Percentiles rank a stretch among this genome's conserved stretches.
phyloP scores from a whole-genome alignment of 345 rosid genomes.

The Eutrema heterophyllum region DNA sequence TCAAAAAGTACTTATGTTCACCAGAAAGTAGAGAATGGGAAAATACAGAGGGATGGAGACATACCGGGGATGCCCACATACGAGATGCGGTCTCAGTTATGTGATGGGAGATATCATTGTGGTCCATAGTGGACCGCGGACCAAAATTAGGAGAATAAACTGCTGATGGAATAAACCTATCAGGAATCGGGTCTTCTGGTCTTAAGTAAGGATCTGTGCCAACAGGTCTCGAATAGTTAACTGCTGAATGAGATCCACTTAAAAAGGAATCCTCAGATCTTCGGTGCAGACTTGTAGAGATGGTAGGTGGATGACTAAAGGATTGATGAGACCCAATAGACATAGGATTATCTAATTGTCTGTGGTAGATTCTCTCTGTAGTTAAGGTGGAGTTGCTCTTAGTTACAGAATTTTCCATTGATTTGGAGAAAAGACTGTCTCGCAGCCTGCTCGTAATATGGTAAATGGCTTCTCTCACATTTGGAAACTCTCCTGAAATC shows the following conservation, averaged over 20 bases:
- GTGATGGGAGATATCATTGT: conserved; percentile 42
- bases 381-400: conserved; percentile 39
- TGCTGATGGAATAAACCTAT: conserved; percentile 29
- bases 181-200: conserved; percentile 20
- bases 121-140: conserved; percentile 41
- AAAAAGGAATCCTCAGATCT: conserved; percentile 30
- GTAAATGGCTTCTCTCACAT: conserved; percentile 75
- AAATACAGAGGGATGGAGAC: conserved; percentile 21
- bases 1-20: conserved; percentile 5
- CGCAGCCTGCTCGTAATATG: conserved; percentile 76
- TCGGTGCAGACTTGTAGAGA: conserved; percentile 21
- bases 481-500: conserved; percentile 73
- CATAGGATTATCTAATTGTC: conserved; percentile 18
- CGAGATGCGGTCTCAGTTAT: conserved; percentile 48
- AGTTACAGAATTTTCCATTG: conserved; percentile 32
- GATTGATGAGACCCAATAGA: conserved; percentile 24
- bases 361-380: conserved; percentile 43
- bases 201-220: conserved; percentile 24
- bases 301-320: conserved; percentile 18
- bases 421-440: conserved; percentile 54
- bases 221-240: conserved; percentile 18
- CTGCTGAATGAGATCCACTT: conserved; percentile 10
- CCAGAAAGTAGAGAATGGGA: background rate
- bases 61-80: conserved; percentile 62
- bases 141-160: conserved; percentile 38